Base-by-base conservation (phyloP, 2,329 filamentous ascomycete species). In the Teratosphaeria nubilosa region DNA sequence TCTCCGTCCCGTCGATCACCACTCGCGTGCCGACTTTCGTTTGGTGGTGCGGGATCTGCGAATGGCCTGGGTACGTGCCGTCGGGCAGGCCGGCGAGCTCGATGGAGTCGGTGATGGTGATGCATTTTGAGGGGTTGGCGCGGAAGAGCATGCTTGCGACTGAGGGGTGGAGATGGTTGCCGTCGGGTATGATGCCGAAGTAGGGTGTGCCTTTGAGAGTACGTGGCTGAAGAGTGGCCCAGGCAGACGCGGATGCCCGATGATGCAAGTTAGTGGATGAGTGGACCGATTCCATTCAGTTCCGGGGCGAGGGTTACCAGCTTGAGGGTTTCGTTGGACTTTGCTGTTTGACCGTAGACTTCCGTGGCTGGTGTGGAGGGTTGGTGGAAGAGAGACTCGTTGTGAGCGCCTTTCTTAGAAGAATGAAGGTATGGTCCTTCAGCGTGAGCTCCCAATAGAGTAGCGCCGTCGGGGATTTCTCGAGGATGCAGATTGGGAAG, bases 341-440 rank as follows among this genome's bases (percentile, higher is more conserved):
- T 75, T 2, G 71, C 64, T 22, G 72, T 58, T 3, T 57, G 20
- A n/a, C 80, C 80, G 62, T 82, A 83, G 14, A 81, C 68, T 24
- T 70, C 63, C 9, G 61, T 55, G 0, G 74, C 70, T 2, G 69
- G 59, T 2, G 69, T 71, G 34, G 64, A 66, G 32, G 76, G 72
- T 11, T 65, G 57, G 51, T 74, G 70, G 66, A 80, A 78, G 51
- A 78, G 74, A 24, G 72, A 70, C 27, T 71, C 67, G 60, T 78
- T 76, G 65, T 82, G 80, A 6, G 80, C 80, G 45, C 81, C 81
- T 65, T 78, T 80, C 65, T 82, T 82, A 51, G 70, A 68, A 1
- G 78, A 75, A 59, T 77, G 74, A 5, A 83, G 75, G 63, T 80
- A 82, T 7, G 81, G 80, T 1, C 80, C 81, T 74, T 83, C 80